A percentile compares a stretch with the other conserved stretches of the same genome.
Evolutionary conservation across 257 asterid species (phyloP).

Genomic region (Rhazya stricta): DNA sequence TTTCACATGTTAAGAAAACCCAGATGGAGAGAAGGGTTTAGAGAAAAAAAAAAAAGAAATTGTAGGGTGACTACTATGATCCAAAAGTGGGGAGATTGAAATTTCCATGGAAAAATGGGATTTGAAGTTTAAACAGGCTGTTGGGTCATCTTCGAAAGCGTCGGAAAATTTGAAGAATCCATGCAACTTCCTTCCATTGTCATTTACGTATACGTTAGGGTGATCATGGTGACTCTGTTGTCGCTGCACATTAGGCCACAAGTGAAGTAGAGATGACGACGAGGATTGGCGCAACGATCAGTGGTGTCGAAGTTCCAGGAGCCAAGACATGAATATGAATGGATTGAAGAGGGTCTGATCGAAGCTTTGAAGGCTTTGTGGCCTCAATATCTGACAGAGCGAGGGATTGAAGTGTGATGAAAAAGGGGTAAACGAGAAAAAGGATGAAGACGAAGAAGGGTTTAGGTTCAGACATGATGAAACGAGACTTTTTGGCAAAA

Average conservation of each 20-base stretch:
- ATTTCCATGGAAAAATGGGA: too few relatives aligned
- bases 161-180: too few relatives aligned
- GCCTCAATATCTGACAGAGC: constrained; percentile 49
- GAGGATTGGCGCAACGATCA: constrained; percentile 80
- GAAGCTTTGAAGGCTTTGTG: constrained; percentile 67
- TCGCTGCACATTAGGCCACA: constrained; percentile 72
- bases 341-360: constrained; percentile 50
- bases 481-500: too few relatives aligned
- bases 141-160: too few relatives aligned
- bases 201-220: too few relatives aligned
- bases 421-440: constrained; percentile 11
- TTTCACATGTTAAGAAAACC: too few relatives aligned
- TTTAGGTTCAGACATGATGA: constrained; percentile 28
- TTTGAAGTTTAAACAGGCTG: too few relatives aligned
- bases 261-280: constrained; percentile 65
- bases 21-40: too few relatives aligned
- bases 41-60: too few relatives aligned
- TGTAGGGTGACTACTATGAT: too few relatives aligned
- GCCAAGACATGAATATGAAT: constrained; percentile 71
- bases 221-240: constrained; percentile 64
- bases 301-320: constrained; percentile 78
- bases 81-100: too few relatives aligned
- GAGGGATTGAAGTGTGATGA: constrained; percentile 30
- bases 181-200: too few relatives aligned
- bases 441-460: constrained; percentile 24